Percentiles rank a stretch among this genome's conserved stretches.
Conservation (phyloP, 768 basidiomycete genomes). For the Lentinula boryana region DNA sequence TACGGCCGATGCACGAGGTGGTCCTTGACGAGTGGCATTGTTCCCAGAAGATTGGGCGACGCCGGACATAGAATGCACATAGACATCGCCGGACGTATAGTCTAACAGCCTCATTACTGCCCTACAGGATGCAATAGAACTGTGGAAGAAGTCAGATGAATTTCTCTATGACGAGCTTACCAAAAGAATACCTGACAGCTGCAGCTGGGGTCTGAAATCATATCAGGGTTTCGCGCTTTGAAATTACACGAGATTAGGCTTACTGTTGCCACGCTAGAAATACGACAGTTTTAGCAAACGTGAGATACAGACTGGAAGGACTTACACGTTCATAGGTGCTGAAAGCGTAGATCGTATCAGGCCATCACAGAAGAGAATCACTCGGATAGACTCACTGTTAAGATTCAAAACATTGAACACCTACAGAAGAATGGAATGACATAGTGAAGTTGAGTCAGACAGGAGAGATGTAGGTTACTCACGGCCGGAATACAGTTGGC, state of each 20-base stretch:
- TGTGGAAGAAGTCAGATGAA: constrained; percentile 13
- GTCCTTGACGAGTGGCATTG: constrained; percentile 25
- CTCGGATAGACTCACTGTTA: constrained; percentile 37
- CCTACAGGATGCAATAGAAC: constrained; percentile 60
- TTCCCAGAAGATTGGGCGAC: constrained; percentile 19
- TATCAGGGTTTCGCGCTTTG: neutral
- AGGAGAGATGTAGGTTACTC: constrained; percentile 18
- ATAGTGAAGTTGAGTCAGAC: neutral
- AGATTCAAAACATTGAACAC: constrained; percentile 55
- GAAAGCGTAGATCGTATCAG: constrained; percentile 7
- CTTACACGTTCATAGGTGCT: constrained; percentile 64
- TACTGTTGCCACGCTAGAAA: constrained; percentile 47
- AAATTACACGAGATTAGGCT: constrained; percentile 10
- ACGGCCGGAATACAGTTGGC: constrained; percentile 68
- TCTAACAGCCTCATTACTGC: constrained; percentile 63
- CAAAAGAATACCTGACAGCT: constrained; percentile 44
- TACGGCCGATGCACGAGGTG: constrained; percentile 16
- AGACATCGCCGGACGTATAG: constrained; percentile 39
- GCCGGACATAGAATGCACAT: constrained; percentile 39
- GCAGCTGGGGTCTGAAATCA: constrained; percentile 52
- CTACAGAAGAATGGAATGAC: constrained; percentile 17
- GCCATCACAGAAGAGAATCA: neutral
- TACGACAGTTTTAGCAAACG: neutral
- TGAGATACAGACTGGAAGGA: constrained; percentile 4
- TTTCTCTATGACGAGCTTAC: constrained; percentile 1